Percentiles rank a stretch among this genome's conserved stretches.
Conservation (phyloP, 768 basidiomycete genomes). For the Plicaturopsis crispa region DNA sequence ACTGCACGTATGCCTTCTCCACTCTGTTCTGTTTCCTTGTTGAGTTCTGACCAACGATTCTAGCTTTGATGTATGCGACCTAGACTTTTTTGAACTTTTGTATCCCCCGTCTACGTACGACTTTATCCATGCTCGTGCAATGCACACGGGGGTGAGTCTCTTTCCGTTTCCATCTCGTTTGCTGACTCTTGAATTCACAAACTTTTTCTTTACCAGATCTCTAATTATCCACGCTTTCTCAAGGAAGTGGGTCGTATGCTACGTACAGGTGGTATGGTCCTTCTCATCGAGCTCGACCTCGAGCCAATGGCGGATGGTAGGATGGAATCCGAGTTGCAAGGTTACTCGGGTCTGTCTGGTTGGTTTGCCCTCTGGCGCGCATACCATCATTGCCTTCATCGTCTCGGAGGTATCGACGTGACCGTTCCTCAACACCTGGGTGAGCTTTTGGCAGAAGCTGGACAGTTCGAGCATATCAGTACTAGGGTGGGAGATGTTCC, state of each 20-base stretch:
- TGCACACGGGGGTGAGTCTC: slow-evolving; percentile 62
- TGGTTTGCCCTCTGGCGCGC: slow-evolving; percentile 63
- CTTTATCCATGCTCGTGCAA: slow-evolving; percentile 61
- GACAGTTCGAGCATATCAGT: slow-evolving; percentile 49
- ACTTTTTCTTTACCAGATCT: slow-evolving; percentile 35
- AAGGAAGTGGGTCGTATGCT: slow-evolving; percentile 58
- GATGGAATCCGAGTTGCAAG: slow-evolving; percentile 26
- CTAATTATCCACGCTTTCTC: slow-evolving; percentile 52
- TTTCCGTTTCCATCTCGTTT: slow-evolving; percentile 4
- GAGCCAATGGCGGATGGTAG: slow-evolving; percentile 41
- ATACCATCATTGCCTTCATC: slow-evolving; percentile 45
- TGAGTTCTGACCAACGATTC: background rate
- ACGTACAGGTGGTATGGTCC: slow-evolving; percentile 62
- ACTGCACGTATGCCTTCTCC: slow-evolving; percentile 68
- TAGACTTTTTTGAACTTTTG: slow-evolving; percentile 52
- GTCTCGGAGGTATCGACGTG: slow-evolving; percentile 47
- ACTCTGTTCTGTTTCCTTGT: background rate
- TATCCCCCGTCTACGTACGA: slow-evolving; percentile 60
- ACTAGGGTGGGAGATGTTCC: slow-evolving; percentile 54
- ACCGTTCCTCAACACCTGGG: slow-evolving; percentile 48
- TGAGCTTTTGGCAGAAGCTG: slow-evolving; percentile 38
- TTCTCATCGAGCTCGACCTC: slow-evolving; percentile 57
- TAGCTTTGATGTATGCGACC: slow-evolving; percentile 68
- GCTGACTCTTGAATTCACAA: slow-evolving; percentile 6
- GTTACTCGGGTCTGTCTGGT: slow-evolving; percentile 36